Evolutionary conservation across 768 basidiomycete species (phyloP).

Genomic region (Amanita rimosa): DNA sequence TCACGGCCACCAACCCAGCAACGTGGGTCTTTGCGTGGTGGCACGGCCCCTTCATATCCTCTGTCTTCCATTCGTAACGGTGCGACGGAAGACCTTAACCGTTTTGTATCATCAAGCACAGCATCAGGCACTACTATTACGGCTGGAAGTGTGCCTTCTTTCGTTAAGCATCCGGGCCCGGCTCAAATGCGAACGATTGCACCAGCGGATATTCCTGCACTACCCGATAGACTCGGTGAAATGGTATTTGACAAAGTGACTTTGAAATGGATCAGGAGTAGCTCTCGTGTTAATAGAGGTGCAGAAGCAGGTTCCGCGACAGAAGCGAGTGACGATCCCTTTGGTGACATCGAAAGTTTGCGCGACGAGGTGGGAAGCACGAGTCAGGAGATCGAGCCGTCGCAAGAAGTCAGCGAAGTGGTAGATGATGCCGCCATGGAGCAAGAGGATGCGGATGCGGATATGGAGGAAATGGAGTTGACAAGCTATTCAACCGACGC

Average conservation of each 20-base stretch:
- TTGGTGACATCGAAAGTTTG: conserved; percentile 84
- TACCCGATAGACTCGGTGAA: conserved; percentile 73
- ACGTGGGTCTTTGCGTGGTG: neutral
- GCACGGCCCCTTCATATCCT: conserved; percentile 33
- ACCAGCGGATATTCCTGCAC: conserved; percentile 62
- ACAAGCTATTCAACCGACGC: conserved; percentile 69
- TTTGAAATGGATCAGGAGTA: conserved; percentile 79
- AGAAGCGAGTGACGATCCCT: conserved; percentile 75
- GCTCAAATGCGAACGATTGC: conserved; percentile 72
- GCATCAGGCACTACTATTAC: conserved; percentile 67
- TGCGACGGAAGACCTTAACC: conserved; percentile 65
- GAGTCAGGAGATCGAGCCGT: conserved; percentile 10
- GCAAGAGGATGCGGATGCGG: conserved; percentile 31
- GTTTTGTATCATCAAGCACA: conserved; percentile 86
- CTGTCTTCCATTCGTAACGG: conserved; percentile 39
- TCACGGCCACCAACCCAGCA: neutral
- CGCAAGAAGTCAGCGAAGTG: conserved; percentile 7
- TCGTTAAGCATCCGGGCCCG: conserved; percentile 75
- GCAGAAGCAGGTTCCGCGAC: conserved; percentile 18
- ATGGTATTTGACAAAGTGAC: conserved; percentile 80
- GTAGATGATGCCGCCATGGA: conserved; percentile 12
- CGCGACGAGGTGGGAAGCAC: conserved; percentile 38
- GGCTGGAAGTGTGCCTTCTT: conserved; percentile 64
- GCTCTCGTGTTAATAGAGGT: conserved; percentile 20
- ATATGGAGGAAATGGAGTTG: conserved; percentile 55